Percentiles rank a stretch among this genome's conserved stretches.
These are phyloP conservation scores for Boletus rubescentipes DNA, from an alignment of 768 basidiomycete species.

Conservation along the genomic window DNA sequence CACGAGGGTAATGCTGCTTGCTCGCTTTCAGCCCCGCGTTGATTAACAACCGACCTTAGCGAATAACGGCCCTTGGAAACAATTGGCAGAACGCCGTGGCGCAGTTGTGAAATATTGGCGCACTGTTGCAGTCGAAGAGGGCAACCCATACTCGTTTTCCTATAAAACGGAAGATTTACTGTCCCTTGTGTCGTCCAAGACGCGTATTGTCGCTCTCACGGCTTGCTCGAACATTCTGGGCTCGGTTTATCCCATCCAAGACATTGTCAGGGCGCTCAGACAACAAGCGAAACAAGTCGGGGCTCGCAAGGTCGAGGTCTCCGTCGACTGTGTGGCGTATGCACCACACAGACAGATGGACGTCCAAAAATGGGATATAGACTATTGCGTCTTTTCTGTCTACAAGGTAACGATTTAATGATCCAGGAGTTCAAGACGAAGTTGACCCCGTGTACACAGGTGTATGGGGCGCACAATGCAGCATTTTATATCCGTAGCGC, in stretches of 20 bases:
- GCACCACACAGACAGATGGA: slow-evolving; percentile 73
- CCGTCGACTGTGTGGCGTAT: slow-evolving; percentile 77
- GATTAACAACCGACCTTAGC: slow-evolving; percentile 39
- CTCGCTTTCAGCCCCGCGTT: background rate
- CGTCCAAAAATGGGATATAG: slow-evolving; percentile 74
- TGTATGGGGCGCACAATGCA: slow-evolving; percentile 74
- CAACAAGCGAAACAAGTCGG: slow-evolving; percentile 51
- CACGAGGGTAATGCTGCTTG: slow-evolving; percentile 61
- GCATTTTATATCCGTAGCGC: slow-evolving; percentile 57
- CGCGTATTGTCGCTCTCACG: slow-evolving; percentile 71
- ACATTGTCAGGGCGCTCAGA: slow-evolving; percentile 51
- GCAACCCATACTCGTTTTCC: slow-evolving; percentile 67
- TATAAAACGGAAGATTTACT: slow-evolving; percentile 56
- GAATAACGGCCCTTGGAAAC: slow-evolving; percentile 76
- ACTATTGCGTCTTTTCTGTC: slow-evolving; percentile 68
- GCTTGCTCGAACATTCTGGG: slow-evolving; percentile 79
- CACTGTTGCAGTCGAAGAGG: slow-evolving; percentile 42
- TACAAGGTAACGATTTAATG: slow-evolving; percentile 58
- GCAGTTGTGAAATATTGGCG: slow-evolving; percentile 61
- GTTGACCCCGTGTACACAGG: slow-evolving; percentile 36
- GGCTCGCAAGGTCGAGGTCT: slow-evolving; percentile 60
- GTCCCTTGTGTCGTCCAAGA: slow-evolving; percentile 60
- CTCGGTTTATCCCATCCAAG: slow-evolving; percentile 58
- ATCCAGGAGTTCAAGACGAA: background rate
- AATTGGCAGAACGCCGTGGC: slow-evolving; percentile 57